These are phyloP conservation scores for Petunia secreta DNA, from an alignment of 257 asterid genomes.

Conservation along the genomic window DNA sequence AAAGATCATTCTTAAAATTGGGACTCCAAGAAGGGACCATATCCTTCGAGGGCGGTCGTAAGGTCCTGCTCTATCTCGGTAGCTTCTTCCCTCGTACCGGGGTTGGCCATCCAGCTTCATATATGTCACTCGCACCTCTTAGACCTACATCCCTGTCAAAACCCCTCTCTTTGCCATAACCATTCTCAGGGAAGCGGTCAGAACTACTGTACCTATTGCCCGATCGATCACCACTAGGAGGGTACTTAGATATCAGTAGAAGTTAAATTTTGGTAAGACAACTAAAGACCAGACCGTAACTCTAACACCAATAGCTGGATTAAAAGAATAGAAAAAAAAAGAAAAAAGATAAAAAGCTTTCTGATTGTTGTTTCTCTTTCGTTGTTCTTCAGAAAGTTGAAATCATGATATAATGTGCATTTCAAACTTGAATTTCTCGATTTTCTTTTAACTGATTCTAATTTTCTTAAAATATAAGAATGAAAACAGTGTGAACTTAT, in stretches of 20 bases:
- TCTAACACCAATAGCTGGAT: not conserved
- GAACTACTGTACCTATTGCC: constrained; percentile 66
- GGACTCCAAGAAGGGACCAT: constrained; percentile 74
- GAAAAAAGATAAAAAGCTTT: not conserved
- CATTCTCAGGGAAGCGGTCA: constrained; percentile 70
- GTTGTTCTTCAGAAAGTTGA: too few relatives aligned
- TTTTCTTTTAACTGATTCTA: too few relatives aligned
- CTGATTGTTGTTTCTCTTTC: too few relatives aligned
- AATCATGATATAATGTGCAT: too few relatives aligned
- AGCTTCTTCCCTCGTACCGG: constrained; percentile 29
- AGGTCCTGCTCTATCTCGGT: constrained; percentile 30
- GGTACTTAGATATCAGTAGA: constrained; percentile 49
- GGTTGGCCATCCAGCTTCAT: constrained; percentile 30
- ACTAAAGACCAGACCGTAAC: not conserved
- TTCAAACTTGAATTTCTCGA: too few relatives aligned
- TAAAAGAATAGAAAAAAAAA: not conserved
- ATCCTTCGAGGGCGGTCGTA: constrained; percentile 39
- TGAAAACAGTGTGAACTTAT: too few relatives aligned
- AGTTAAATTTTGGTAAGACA: not conserved
- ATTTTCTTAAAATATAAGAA: too few relatives aligned
- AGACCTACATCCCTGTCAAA: constrained; percentile 22
- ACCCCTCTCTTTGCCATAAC: constrained; percentile 45
- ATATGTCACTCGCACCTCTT: constrained; percentile 25
- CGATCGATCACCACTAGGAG: constrained; percentile 66
- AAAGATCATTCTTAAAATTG: constrained; percentile 44